These are phyloP conservation scores for Puccinia novopanici DNA, from an alignment of 1,284 basidiomycete species.

Conservation along the genomic window DNA sequence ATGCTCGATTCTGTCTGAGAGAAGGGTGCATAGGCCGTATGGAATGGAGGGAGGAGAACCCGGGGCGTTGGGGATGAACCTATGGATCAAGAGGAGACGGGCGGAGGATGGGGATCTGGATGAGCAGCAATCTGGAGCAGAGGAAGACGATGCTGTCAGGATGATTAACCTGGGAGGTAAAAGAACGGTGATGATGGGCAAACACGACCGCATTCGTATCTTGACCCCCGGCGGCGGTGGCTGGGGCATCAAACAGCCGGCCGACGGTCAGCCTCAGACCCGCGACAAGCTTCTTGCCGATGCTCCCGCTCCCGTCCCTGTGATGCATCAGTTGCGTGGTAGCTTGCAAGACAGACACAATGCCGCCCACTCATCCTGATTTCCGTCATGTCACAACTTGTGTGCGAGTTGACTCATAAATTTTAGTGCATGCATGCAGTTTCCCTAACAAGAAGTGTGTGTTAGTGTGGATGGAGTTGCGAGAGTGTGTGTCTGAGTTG, in stretches of 20 bases:
- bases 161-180: constrained; percentile 89
- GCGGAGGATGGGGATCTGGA: constrained; percentile 62
- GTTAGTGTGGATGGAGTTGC: too few species aligned
- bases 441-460: not conserved
- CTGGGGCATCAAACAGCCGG: constrained; percentile 66
- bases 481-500: too few species aligned
- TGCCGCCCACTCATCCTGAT: constrained; percentile 27
- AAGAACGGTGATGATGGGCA: constrained; percentile 81
- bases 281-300: not conserved
- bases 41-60: constrained; percentile 82
- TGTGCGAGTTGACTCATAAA: not conserved
- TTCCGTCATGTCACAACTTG: not conserved
- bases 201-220: constrained; percentile 76
- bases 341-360: constrained; percentile 18
- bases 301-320: not conserved
- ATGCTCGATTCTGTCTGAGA: constrained; percentile 81
- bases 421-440: not conserved
- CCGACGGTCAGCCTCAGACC: not conserved
- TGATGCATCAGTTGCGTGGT: constrained; percentile 18
- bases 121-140: constrained; percentile 51
- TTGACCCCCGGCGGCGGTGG: constrained; percentile 92
- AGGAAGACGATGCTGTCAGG: constrained; percentile 60
- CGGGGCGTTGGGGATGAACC: constrained; percentile 76
- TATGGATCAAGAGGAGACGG: constrained; percentile 74
- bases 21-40: constrained; percentile 84